These are phyloP conservation scores for Cyclaneusma minus DNA, from an alignment of 2,329 filamentous ascomycete species.

Conservation along the genomic window DNA sequence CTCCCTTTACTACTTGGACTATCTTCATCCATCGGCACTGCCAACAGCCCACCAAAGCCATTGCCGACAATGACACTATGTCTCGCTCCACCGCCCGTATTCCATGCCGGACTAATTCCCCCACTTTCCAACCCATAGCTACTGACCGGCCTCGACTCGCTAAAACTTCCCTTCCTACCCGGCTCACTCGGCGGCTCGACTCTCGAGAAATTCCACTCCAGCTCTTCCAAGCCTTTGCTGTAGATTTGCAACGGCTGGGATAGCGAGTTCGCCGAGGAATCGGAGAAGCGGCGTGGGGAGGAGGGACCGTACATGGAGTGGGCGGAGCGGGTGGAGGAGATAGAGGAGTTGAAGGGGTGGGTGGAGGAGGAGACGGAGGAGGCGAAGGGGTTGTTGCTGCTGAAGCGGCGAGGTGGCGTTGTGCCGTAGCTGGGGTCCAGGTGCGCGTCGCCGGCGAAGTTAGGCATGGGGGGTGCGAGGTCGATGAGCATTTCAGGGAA, in stretches of 20 bases:
- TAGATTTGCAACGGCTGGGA: slow-evolving; percentile 44
- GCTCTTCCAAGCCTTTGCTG: slow-evolving; percentile 49
- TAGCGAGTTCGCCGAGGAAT: slow-evolving; percentile 1
- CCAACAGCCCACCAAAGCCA: slow-evolving; percentile 49
- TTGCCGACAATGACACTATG: slow-evolving; percentile 51
- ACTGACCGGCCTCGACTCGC: slow-evolving; percentile 27
- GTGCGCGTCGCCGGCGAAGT: slow-evolving; percentile 25
- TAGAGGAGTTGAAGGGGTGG: slow-evolving; percentile 3
- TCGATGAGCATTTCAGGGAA: slow-evolving; percentile 66
- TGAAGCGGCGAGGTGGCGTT: slow-evolving; percentile 5
- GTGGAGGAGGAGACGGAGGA: not conserved
- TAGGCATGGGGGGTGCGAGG: slow-evolving; percentile 46
- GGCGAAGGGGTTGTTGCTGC: slow-evolving; percentile 19
- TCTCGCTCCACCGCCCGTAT: slow-evolving; percentile 32
- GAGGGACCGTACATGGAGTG: slow-evolving; percentile 8
- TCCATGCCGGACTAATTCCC: slow-evolving; percentile 31
- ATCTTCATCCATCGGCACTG: slow-evolving; percentile 40
- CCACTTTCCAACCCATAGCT: slow-evolving; percentile 19
- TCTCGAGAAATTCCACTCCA: slow-evolving; percentile 52
- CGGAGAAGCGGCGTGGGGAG: slow-evolving; percentile 2
- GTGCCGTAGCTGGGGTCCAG: slow-evolving; percentile 9
- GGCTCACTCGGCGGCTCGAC: slow-evolving; percentile 30
- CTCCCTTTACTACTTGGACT: no score
- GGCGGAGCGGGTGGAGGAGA: slow-evolving; percentile 5
- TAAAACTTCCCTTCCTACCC: slow-evolving; percentile 20